Evolutionary conservation across 2,329 filamentous ascomycete species (phyloP).

Genomic region (Lecanicillium sp.): DNA sequence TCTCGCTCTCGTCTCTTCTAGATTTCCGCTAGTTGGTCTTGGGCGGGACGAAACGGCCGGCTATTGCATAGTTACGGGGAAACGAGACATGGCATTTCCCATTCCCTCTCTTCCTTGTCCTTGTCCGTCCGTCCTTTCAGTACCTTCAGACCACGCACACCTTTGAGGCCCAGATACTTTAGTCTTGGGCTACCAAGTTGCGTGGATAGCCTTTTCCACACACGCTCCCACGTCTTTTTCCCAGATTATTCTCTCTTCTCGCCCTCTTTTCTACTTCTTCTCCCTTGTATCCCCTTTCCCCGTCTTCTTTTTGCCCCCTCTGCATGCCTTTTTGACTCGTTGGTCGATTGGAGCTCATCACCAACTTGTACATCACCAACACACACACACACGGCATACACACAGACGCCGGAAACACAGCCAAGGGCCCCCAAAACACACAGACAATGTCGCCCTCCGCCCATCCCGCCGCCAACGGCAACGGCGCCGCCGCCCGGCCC

Average conservation of each 20-base stretch:
- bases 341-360: not conserved
- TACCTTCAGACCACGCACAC: not conserved
- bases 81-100: no score
- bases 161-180: not conserved
- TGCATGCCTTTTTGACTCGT: not conserved
- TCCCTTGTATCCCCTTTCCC: no score
- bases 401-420: not conserved
- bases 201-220: conserved; percentile 4
- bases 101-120: no score
- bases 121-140: no score
- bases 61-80: no score
- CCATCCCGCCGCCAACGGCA: conserved; percentile 12
- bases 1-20: no score
- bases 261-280: not conserved
- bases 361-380: no score
- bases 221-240: not conserved
- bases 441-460: conserved; percentile 13
- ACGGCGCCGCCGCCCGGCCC: conserved; percentile 26
- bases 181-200: not conserved
- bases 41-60: no score
- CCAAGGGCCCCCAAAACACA: not conserved
- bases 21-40: no score
- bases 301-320: no score
- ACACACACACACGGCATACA: no score
- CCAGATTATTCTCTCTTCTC: not conserved